These are phyloP conservation scores for Ampelomyces quisqualis DNA, from an alignment of 2,329 filamentous ascomycete species.

Conservation along the genomic window DNA sequence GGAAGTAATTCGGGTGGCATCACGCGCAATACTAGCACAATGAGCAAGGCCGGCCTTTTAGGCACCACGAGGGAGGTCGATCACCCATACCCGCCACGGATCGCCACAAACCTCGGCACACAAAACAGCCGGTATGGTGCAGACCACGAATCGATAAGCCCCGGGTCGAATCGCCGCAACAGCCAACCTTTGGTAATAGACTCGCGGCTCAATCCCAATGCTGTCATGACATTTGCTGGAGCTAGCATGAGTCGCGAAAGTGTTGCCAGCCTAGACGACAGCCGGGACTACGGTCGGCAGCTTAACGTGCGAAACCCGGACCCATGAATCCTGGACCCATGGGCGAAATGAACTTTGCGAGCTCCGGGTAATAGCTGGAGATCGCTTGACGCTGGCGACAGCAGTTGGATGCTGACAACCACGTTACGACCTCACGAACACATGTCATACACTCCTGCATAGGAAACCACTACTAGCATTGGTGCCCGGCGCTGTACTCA, in stretches of 20 bases:
- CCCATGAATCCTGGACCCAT: constrained; percentile 4
- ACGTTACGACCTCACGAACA: constrained; percentile 34
- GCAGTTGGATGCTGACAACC: constrained; percentile 21
- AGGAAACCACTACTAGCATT: constrained; percentile 22
- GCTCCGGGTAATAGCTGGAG: constrained; percentile 2
- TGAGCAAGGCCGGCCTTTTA: constrained; percentile 52
- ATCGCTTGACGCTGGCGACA: constrained; percentile 10
- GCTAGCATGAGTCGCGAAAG: constrained; percentile 49
- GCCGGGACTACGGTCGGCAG: constrained; percentile 51
- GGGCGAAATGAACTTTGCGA: constrained; percentile 1
- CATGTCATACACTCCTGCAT: constrained; percentile 14
- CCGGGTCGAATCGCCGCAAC: constrained; percentile 40
- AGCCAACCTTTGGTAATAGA: constrained; percentile 52
- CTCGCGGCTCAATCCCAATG: constrained; percentile 51
- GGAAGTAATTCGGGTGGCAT: constrained; percentile 25
- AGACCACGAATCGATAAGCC: constrained; percentile 35
- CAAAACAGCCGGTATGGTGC: constrained; percentile 32
- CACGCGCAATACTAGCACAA: constrained; percentile 49
- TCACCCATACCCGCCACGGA: constrained; percentile 21
- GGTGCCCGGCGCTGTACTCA: constrained; percentile 19
- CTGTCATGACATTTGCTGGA: constrained; percentile 48
- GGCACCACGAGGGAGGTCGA: constrained; percentile 22
- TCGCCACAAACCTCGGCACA: constrained; percentile 31
- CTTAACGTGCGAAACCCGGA: constrained; percentile 36
- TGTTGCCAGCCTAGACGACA: constrained; percentile 50